Conservation (phyloP, 495 filamentous ascomycete species). For the Podospora fimiseda region DNA sequence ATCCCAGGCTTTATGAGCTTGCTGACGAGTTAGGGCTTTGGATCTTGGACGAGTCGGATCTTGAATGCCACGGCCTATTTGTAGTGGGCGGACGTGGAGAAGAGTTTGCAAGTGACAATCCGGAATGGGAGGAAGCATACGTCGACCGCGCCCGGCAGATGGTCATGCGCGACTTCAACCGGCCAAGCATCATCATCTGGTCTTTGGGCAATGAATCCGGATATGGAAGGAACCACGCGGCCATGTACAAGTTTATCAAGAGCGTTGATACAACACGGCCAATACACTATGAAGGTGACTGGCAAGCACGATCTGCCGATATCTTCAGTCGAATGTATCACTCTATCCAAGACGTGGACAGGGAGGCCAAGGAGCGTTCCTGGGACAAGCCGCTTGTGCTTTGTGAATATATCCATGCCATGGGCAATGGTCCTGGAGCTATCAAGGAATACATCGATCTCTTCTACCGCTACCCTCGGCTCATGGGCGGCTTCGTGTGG, state of each 20-base stretch:
- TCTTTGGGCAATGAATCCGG: slow-evolving; percentile 67
- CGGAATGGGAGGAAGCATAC: slow-evolving; percentile 61
- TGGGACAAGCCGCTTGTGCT: slow-evolving; percentile 55
- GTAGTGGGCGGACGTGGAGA: slow-evolving; percentile 42
- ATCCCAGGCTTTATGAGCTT: slow-evolving; percentile 55
- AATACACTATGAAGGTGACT: slow-evolving; percentile 65
- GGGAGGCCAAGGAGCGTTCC: slow-evolving; percentile 32
- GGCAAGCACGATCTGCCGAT: slow-evolving; percentile 53
- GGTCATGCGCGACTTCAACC: slow-evolving; percentile 62
- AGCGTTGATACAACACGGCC: slow-evolving; percentile 49
- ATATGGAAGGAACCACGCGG: slow-evolving; percentile 59
- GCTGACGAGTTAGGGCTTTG: slow-evolving; percentile 65
- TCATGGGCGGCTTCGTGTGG: slow-evolving; percentile 71
- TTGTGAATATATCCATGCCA: slow-evolving; percentile 66
- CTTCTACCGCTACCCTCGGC: slow-evolving; percentile 54
- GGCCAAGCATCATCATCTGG: slow-evolving; percentile 65
- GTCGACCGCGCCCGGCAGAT: slow-evolving; percentile 63
- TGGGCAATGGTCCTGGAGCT: slow-evolving; percentile 68
- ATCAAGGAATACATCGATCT: slow-evolving; percentile 63
- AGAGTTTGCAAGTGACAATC: slow-evolving; percentile 56
- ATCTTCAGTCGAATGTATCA: slow-evolving; percentile 65
- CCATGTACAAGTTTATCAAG: slow-evolving; percentile 62
- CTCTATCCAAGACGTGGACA: slow-evolving; percentile 41
- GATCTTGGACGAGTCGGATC: slow-evolving; percentile 66
- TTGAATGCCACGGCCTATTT: slow-evolving; percentile 66